Evolutionary conservation across 2,329 filamentous ascomycete genomes (phyloP), one percentile per base, ranked within the genome.

Genomic region (Microthyrium microscopicum): DNA sequence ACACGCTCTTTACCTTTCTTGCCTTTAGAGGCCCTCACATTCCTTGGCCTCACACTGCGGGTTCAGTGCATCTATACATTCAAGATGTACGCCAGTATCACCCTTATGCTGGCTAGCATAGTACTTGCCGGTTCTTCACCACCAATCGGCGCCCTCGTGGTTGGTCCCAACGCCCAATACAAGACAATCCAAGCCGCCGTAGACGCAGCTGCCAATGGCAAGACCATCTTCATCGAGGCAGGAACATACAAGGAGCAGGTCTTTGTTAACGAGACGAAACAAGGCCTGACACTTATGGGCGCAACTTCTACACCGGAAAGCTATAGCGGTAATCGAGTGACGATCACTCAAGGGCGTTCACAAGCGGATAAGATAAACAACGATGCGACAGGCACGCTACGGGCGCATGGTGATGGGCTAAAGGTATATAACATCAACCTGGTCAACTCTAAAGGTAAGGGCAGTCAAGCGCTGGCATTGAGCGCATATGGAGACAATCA

Each of bases 371-470:
- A 56, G 1, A 41, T 58, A 26, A 62, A 49, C 43, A 68, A 77
- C 40, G 72, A 76, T 40, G 46, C 50, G 37, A 73, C 62, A 4
- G 61, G 52, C 4, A 68, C 64, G 2, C 48, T 66, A n/a, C 55
- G 62, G 9, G 61, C 57, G 6, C 52, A 49, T 42, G 59, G 64
- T 1, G 45, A 50, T 4, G 61, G 67, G 42, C 60, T 75, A 38
- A 66, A 64, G 42, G 52, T 75, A 13, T 77, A 77, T 55, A 77
- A 77, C 41, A 57, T 77, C 47, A 70, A 73, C 46, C 53, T 70
- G 3, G 59, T 57, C 31, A 70, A 70, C 31, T 52, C 48, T 12
- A 51, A 59, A 33, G 66, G 64, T 5, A 33, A 54, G 25, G 62
- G 64, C 16, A 57, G 55, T 4, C 65, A 70, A 41, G 66, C 62